A percentile compares a stretch with the other conserved stretches of the same genome.
These are phyloP conservation scores for Dalbergia oliveri DNA, from an alignment of 306 rosid species.

Conservation along the genomic window DNA sequence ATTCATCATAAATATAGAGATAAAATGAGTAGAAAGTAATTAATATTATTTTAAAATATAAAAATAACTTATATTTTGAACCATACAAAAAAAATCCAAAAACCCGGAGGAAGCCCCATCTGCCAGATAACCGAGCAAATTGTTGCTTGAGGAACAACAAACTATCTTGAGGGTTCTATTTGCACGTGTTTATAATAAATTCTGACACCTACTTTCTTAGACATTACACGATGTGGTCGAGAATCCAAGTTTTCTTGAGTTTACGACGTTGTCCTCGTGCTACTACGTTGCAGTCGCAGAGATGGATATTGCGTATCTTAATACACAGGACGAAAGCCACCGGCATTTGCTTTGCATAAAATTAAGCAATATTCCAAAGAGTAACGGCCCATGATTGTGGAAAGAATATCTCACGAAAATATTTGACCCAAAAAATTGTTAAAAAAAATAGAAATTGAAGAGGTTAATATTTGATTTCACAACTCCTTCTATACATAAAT, in stretches of 20 bases:
- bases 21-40: too few relatives aligned
- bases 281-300: neutral
- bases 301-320: neutral
- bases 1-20: too few relatives aligned
- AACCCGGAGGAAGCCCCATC: too few relatives aligned
- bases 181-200: neutral
- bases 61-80: too few relatives aligned
- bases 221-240: neutral
- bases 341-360: neutral
- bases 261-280: neutral
- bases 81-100: too few relatives aligned
- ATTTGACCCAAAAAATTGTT: neutral
- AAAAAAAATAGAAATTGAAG: neutral
- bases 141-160: too few relatives aligned
- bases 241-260: neutral
- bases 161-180: neutral
- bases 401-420: neutral
- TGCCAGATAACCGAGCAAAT: too few relatives aligned
- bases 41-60: too few relatives aligned
- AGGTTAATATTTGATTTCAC: conserved; percentile 6
- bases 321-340: neutral
- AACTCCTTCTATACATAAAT: conserved; percentile 21
- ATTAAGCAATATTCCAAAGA: neutral
- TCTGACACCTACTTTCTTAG: neutral
- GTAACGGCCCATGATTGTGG: neutral